These are phyloP conservation scores for Gamarada debralockiae DNA, from an alignment of 495 filamentous ascomycete species.

Conservation along the genomic window DNA sequence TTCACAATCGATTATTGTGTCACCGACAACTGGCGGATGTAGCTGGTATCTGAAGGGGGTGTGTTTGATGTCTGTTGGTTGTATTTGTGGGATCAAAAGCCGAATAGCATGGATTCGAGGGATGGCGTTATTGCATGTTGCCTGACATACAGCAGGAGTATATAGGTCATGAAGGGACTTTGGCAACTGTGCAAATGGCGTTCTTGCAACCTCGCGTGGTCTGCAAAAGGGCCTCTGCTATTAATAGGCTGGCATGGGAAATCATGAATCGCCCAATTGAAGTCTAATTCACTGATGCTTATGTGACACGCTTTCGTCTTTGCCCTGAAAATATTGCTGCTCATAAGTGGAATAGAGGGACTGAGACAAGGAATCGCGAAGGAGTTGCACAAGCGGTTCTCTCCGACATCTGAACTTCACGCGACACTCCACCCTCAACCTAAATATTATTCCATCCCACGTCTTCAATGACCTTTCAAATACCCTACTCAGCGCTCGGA, in stretches of 20 bases:
- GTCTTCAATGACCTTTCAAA: slow-evolving; percentile 8
- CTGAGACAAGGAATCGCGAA: no score
- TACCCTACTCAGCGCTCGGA: slow-evolving; percentile 7
- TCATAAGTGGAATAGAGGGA: no score
- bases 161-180: not conserved
- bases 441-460: not conserved
- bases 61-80: not conserved
- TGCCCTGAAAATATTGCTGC: no score
- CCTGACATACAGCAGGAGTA: slow-evolving; percentile 11
- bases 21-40: no score
- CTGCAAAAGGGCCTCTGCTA: slow-evolving; percentile 11
- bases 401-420: not conserved
- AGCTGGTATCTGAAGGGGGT: not conserved
- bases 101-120: slow-evolving; percentile 1
- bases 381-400: no score
- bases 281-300: no score
- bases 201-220: slow-evolving; percentile 11
- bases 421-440: not conserved
- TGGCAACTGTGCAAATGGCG: slow-evolving; percentile 2
- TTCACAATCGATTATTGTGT: no score
- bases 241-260: not conserved
- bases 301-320: no score
- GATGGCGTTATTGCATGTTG: slow-evolving; percentile 5
- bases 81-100: not conserved
- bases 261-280: no score